Base-by-base conservation (phyloP, 805 yeast genomes). In the Saturnispora gosingensis region DNA sequence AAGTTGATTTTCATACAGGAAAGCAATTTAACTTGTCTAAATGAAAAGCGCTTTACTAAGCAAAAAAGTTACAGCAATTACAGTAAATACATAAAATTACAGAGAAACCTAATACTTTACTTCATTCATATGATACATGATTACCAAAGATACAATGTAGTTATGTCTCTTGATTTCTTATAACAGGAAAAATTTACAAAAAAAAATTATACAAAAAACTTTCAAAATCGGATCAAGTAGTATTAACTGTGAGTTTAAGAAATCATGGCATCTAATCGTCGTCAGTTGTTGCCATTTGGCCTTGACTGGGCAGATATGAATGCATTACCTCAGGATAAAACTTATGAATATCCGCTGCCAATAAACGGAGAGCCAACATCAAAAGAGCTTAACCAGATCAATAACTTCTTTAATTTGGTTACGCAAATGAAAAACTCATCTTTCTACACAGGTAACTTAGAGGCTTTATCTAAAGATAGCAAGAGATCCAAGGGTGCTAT, bases 271-370 rank as follows among this genome's bases (percentile, higher is more conserved):
- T 24, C 45, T 27, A 49, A 49, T 39, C 47, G 48, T 44, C 44
- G 78, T 58, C 59, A 68, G 5, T 40, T 69, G 57, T 67, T 84
- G 48, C 90, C 90, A n/a, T 82, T 83, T 66, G 90, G 93, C 10
- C 65, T 85, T 48, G 87, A 81, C 49, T 82, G 80, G 62, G 72
- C 76, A 30, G 91, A 85, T 61, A 72, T 84, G 24, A 64, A 64
- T 44, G 65, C 72, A 47, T 68, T 73, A 52, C 62, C 72, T 54
- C 25, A 57, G 8, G 55, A 56, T n/a, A 62, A 73, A 57, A 58
- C 60, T 40, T 49, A 59, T 50, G 67, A 69, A 62, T 75, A 64
- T 66, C 70, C 78, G 24, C 62, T 85, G 22, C 93, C 93, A 1
- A 77, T 85, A 3, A 80, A 81, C 63, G 86, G 86, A 0, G 73